Evolutionary conservation across 306 rosid species (phyloP).

Genomic region (Quercus variabilis): DNA sequence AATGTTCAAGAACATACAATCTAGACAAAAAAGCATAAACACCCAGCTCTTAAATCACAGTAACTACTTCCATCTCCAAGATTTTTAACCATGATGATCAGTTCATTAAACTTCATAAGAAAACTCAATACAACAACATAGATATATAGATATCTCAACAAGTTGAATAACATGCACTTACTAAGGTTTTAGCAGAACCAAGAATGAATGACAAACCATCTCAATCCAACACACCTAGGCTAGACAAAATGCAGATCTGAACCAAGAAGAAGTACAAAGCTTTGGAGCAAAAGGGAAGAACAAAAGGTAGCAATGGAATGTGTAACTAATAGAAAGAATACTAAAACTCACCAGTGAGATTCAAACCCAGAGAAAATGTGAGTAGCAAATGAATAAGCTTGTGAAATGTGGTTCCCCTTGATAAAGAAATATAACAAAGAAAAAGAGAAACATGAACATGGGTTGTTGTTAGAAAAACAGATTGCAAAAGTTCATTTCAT

Average conservation of each 20-base stretch:
- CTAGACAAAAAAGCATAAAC: slow-evolving; percentile 21
- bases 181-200: slow-evolving; percentile 14
- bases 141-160: neutral
- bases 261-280: slow-evolving; percentile 3
- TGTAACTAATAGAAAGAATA: slow-evolving; percentile 19
- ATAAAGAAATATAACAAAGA: slow-evolving; percentile 17
- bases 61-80: slow-evolving; percentile 16
- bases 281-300: neutral
- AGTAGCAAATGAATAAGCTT: slow-evolving; percentile 28
- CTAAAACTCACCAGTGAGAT: slow-evolving; percentile 19
- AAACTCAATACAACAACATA: neutral
- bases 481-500: slow-evolving; percentile 46
- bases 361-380: slow-evolving; percentile 8
- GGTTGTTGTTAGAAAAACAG: slow-evolving; percentile 54
- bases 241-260: slow-evolving; percentile 49
- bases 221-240: slow-evolving; percentile 22
- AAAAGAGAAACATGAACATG: slow-evolving; percentile 37
- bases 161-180: slow-evolving; percentile 12
- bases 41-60: slow-evolving; percentile 26
- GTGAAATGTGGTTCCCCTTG: slow-evolving; percentile 29
- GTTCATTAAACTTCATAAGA: slow-evolving; percentile 16
- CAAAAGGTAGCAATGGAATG: slow-evolving; percentile 22
- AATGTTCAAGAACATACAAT: slow-evolving; percentile 4
- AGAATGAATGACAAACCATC: neutral
- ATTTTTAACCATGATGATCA: slow-evolving; percentile 22